Base-by-base conservation (phyloP, 2,329 filamentous ascomycete species). In the Calonectria multiphialidica region DNA sequence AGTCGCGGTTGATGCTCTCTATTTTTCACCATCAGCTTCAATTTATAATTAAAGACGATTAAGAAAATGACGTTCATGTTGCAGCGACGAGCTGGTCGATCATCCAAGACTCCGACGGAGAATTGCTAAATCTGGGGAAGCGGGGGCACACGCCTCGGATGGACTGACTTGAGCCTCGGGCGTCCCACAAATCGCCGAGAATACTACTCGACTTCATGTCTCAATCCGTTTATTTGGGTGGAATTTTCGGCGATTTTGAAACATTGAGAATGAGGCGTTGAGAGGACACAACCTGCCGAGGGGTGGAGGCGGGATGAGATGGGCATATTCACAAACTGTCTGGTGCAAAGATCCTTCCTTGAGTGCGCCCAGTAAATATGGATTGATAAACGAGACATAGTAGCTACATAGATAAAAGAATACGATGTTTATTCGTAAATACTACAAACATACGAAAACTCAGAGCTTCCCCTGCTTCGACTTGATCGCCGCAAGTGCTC, bases 121-220 rank as follows among this genome's bases (percentile, higher is more conserved):
- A 59, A 45, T 59, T 49, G 25, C n/a, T n/a, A 47, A 37, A 28
- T 35, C 40, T 47, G 50, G 65, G 40, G 64, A 59, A 59, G 50
- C 64, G 40, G 50, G 40, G 28, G 15, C 33, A 4, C 8, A 16
- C 16, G 5, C 37, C 44, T 67, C 64, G 50, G 37, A 59, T 23
- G 45, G 33, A 21, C 28, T 16, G 12, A n/a, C 30, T 18, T 35
- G 28, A 33, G 33, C 65, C 65, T 30, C 21, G 50, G 42, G 21
- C 10, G 65, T 10, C 65, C 65, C 65, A 67, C 50, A 49, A n/a
- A 35, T 37, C 44, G 50, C 50, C 65, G 40, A 42, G 10, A 42
- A 42, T 23, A 21, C 18, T 8, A 33, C 9, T 21, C 6, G 2
- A 44, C 5, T 2, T 47, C 9, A 47, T 12, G 16, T 23, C 12